phyloP scores from a whole-genome alignment of 2,329 filamentous ascomycete species.

The Dichotomopilus funicola region DNA sequence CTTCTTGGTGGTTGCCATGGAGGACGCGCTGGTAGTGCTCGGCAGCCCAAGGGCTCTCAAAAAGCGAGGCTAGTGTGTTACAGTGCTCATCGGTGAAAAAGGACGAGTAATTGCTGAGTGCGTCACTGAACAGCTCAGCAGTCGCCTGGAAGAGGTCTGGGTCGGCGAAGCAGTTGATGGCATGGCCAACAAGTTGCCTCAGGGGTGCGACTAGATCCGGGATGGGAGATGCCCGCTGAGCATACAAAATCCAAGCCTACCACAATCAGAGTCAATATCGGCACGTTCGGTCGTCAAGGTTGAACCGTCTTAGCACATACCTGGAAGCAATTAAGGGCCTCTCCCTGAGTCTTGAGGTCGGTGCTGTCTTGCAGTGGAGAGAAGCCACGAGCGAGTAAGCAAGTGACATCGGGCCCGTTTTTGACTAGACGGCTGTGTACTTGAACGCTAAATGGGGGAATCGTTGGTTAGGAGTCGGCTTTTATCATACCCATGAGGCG shows the following conservation, averaged over 20 bases:
- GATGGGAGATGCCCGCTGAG: conserved; percentile 55
- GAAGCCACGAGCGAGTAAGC: conserved; percentile 36
- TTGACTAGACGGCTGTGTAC: conserved; percentile 36
- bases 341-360: conserved; percentile 37
- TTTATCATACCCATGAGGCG: neutral
- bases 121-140: conserved; percentile 58
- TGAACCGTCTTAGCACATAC: conserved; percentile 29
- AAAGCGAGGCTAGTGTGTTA: conserved; percentile 48
- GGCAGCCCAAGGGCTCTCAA: conserved; percentile 54
- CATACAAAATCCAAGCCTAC: conserved; percentile 69
- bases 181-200: conserved; percentile 51
- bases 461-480: neutral
- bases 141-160: conserved; percentile 53
- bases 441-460: conserved; percentile 26
- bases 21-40: conserved; percentile 49
- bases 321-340: conserved; percentile 56
- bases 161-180: conserved; percentile 54
- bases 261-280: conserved; percentile 23
- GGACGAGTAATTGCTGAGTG: conserved; percentile 56
- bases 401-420: conserved; percentile 35
- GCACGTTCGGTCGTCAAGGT: no score
- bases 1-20: conserved; percentile 56
- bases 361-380: conserved; percentile 21
- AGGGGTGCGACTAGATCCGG: conserved; percentile 54
- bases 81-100: conserved; percentile 58